Percentiles rank a stretch among this genome's conserved stretches.
Conservation (phyloP, 306 rosid species). For the Myrica gale region DNA sequence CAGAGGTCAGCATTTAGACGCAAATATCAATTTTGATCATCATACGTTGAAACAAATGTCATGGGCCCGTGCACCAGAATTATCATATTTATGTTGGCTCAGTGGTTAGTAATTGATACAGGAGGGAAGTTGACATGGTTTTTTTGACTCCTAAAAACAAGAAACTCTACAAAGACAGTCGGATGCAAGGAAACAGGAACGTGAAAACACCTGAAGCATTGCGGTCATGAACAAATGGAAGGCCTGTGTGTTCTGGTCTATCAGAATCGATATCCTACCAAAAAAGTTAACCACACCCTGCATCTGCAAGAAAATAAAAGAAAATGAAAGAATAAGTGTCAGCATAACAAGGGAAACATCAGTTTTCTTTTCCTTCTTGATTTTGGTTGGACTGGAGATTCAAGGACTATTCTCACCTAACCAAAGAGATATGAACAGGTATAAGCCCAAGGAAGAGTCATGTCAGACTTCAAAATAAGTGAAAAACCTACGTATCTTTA, state of each 20-base stretch:
- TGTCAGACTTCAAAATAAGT: not conserved
- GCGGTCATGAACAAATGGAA: conserved; percentile 96
- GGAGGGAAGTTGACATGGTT: not conserved
- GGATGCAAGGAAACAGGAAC: conserved; percentile 18
- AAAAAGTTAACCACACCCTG: conserved; percentile 90
- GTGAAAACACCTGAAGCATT: conserved; percentile 76
- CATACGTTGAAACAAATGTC: not conserved
- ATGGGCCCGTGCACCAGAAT: not conserved
- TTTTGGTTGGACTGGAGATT: not conserved
- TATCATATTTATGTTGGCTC: not conserved
- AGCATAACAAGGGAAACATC: conserved; percentile 8
- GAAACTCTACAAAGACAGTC: not conserved
- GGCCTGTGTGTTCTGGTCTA: conserved; percentile 98
- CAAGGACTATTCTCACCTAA: too few relatives aligned
- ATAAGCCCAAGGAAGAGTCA: not conserved
- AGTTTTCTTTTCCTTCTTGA: not conserved
- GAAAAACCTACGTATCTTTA: not conserved
- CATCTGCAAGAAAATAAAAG: conserved; percentile 50
- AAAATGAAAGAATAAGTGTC: conserved; percentile 6
- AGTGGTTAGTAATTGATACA: not conserved
- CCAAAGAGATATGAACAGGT: too few relatives aligned
- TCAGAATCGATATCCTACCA: conserved; percentile 90
- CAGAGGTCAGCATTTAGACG: not conserved
- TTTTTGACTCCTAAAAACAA: not conserved
- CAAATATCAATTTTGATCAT: not conserved